These are phyloP conservation scores for Mycena galericulata DNA, from an alignment of 768 basidiomycete species.

Conservation along the genomic window DNA sequence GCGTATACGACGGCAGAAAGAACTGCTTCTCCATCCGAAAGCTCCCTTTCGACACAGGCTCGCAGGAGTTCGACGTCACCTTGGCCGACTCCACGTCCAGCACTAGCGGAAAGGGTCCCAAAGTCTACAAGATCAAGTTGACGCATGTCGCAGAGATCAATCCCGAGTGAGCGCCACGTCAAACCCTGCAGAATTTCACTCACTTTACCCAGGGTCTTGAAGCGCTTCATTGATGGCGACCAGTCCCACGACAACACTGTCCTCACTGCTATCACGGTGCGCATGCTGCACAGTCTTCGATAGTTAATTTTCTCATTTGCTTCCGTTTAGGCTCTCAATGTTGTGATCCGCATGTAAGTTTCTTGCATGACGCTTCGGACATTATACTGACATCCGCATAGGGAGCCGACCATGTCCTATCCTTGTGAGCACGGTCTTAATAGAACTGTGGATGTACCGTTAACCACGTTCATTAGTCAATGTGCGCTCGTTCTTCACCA, in stretches of 20 bases:
- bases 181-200: neutral
- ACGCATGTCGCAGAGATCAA: constrained; percentile 70
- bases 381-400: no score
- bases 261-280: constrained; percentile 67
- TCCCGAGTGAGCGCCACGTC: constrained; percentile 47
- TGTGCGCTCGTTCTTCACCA: constrained; percentile 70
- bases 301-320: neutral
- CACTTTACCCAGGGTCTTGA: constrained; percentile 59
- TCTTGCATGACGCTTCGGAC: no score
- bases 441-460: neutral
- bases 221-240: constrained; percentile 65
- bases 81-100: constrained; percentile 53
- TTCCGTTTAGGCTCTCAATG: constrained; percentile 63
- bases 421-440: constrained; percentile 49
- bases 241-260: constrained; percentile 68
- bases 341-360: constrained; percentile 54
- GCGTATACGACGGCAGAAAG: constrained; percentile 64
- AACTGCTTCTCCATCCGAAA: constrained; percentile 74
- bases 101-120: constrained; percentile 60
- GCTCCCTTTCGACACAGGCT: constrained; percentile 65
- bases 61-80: constrained; percentile 75
- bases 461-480: constrained; percentile 48
- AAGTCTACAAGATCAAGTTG: constrained; percentile 72
- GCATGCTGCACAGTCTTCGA: no score
- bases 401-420: constrained; percentile 66